Conservation (phyloP, 164 flowering plant species). For the Santalum album region DNA sequence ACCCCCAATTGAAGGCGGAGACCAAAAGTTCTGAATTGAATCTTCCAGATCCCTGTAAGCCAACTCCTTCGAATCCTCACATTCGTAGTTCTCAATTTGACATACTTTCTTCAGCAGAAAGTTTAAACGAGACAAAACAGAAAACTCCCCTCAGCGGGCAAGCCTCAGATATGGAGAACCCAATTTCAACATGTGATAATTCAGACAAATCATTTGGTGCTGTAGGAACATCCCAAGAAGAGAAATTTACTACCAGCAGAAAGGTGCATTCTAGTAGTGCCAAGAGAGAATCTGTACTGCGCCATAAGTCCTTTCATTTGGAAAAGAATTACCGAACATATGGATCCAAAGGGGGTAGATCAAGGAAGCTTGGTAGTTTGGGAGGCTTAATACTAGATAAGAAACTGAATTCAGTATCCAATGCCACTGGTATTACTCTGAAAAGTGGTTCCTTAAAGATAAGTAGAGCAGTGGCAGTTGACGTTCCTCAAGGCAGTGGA, state of each 20-base stretch:
- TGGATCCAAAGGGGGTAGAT: conserved; percentile 55
- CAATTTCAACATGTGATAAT: neutral
- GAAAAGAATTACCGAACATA: conserved; percentile 16
- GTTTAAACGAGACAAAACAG: conserved; percentile 1
- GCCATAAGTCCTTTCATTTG: conserved; percentile 17
- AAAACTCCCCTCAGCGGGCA: conserved; percentile 5
- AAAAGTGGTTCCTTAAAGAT: conserved; percentile 44
- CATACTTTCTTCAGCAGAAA: neutral
- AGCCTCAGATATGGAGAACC: neutral
- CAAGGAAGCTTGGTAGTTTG: conserved; percentile 49
- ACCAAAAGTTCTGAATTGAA: conserved; percentile 4
- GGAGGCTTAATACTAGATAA: conserved; percentile 62
- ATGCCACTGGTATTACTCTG: conserved; percentile 32
- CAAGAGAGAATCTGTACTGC: conserved; percentile 1
- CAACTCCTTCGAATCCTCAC: neutral
- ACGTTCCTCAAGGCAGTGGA: conserved; percentile 27
- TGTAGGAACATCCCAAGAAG: conserved; percentile 6
- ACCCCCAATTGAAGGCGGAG: conserved; percentile 3
- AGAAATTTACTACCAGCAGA: conserved; percentile 7
- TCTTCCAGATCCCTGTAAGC: conserved; percentile 4
- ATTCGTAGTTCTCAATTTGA: conserved; percentile 4
- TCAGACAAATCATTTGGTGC: conserved; percentile 2
- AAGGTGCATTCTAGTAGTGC: conserved; percentile 4
- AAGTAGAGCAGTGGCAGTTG: conserved; percentile 33
- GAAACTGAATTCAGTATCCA: conserved; percentile 56